Percentiles rank a stretch among this genome's conserved stretches.
Evolutionary conservation across 2,329 filamentous ascomycete genomes (phyloP).

Genomic region (Grosmannia penicillata): DNA sequence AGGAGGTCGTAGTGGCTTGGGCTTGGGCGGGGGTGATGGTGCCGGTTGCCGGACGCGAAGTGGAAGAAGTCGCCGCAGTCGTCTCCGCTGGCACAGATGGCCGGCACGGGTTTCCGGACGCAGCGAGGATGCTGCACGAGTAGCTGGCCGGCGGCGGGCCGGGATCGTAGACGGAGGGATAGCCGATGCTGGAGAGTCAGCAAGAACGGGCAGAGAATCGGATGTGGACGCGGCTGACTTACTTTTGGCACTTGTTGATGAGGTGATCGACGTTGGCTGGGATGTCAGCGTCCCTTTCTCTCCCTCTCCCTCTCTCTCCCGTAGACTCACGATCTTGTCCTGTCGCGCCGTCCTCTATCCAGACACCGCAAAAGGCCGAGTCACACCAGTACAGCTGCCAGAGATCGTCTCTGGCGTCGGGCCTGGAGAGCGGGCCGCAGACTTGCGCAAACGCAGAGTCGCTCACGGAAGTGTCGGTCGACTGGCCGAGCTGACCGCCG

Average conservation of each 20-base stretch:
- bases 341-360: slow-evolving; percentile 14
- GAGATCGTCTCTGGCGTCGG: slow-evolving; percentile 17
- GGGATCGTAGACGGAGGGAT: slow-evolving; percentile 18
- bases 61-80: no score
- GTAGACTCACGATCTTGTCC: slow-evolving; percentile 30
- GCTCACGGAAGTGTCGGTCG: neutral
- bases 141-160: slow-evolving; percentile 19
- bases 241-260: slow-evolving; percentile 37
- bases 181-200: slow-evolving; percentile 14
- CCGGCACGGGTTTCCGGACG: slow-evolving; percentile 2
- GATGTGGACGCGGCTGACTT: slow-evolving; percentile 10
- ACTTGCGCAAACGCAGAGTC: neutral
- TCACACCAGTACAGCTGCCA: slow-evolving; percentile 38
- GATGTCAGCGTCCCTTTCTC: neutral
- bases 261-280: slow-evolving; percentile 35
- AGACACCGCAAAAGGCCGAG: slow-evolving; percentile 32
- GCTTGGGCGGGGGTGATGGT: no score
- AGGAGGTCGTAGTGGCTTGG: neutral
- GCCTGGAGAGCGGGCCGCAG: slow-evolving; percentile 4
- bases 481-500: neutral
- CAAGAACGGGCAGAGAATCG: neutral
- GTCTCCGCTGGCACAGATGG: no score
- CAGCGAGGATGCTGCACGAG: slow-evolving; percentile 12
- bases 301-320: no score
- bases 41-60: no score